phyloP scores from a whole-genome alignment of 805 yeast species.

The Hanseniaspora occidentalis region DNA sequence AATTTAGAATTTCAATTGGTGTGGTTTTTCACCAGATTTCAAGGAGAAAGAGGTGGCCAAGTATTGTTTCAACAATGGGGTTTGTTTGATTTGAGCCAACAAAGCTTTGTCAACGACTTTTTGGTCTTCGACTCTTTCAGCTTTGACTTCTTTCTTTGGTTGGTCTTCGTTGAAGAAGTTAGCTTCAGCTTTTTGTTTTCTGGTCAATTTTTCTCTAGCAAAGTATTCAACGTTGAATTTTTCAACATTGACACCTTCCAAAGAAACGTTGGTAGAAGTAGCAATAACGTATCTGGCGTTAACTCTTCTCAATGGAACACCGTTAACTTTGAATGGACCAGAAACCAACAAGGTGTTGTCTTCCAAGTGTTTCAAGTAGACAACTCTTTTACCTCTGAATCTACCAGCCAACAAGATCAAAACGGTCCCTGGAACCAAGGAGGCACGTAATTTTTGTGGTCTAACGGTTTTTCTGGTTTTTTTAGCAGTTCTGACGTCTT shows the following conservation, averaged over 20 bases:
- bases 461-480: conserved; percentile 81
- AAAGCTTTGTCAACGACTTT: conserved; percentile 88
- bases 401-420: conserved; percentile 96
- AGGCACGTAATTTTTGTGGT: conserved; percentile 91
- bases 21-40: conserved; percentile 98
- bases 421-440: conserved; percentile 96
- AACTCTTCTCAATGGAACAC: conserved; percentile 99
- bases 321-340: conserved; percentile 99
- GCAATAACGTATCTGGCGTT: conserved; percentile 98
- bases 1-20: conserved; percentile 86
- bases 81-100: conserved; percentile 89
- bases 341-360: conserved; percentile 95
- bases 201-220: conserved; percentile 84
- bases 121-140: conserved; percentile 95
- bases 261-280: conserved; percentile 84
- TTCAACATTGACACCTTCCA: conserved; percentile 69
- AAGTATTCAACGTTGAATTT: conserved; percentile 92
- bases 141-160: conserved; percentile 73
- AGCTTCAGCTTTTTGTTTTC: conserved; percentile 78
- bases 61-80: conserved; percentile 94
- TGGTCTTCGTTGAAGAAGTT: conserved; percentile 75
- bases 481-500: conserved; percentile 79
- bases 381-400: conserved; percentile 99
- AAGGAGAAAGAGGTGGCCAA: conserved; percentile 90
- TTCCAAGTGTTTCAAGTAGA: conserved; percentile 89